Percentiles rank a stretch among this genome's conserved stretches.
These are phyloP conservation scores for Oehlia diaphana DNA, from an alignment of 192 early-diverging fungal genomes.

Conservation along the genomic window DNA sequence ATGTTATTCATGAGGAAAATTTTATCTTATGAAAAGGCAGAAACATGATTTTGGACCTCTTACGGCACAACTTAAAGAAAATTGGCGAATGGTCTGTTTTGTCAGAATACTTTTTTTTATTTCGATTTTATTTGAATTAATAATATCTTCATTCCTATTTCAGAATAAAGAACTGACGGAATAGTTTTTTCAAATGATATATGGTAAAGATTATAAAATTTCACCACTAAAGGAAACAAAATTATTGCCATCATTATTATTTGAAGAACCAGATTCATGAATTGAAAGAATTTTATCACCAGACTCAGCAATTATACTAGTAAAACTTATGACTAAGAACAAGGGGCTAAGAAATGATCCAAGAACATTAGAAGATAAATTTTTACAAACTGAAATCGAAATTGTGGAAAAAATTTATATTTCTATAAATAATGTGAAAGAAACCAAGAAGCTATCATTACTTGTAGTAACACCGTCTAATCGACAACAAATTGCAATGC, in stretches of 20 bases:
- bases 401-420: slow-evolving; percentile 43
- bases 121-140: background rate
- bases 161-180: slow-evolving; percentile 53
- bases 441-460: slow-evolving; percentile 22
- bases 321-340: slow-evolving; percentile 36
- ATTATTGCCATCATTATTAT: background rate
- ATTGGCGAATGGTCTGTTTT: slow-evolving; percentile 50
- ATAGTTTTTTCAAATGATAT: slow-evolving; percentile 50
- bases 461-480: slow-evolving; percentile 50
- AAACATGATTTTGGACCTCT: slow-evolving; percentile 46
- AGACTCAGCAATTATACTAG: slow-evolving; percentile 33
- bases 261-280: slow-evolving; percentile 8
- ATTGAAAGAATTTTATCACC: slow-evolving; percentile 39
- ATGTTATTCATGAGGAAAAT: slow-evolving; percentile 10
- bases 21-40: slow-evolving; percentile 32
- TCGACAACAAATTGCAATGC: slow-evolving; percentile 43
- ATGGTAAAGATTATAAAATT: slow-evolving; percentile 40
- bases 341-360: background rate
- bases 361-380: background rate
- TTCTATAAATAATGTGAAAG: slow-evolving; percentile 8
- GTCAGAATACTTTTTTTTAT: background rate
- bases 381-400: slow-evolving; percentile 36
- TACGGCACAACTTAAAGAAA: slow-evolving; percentile 52
- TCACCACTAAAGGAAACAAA: slow-evolving; percentile 11
- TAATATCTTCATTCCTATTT: background rate